phyloP scores from a whole-genome alignment of 1,284 basidiomycete species.

The Leucocoprinus gongylophorus region DNA sequence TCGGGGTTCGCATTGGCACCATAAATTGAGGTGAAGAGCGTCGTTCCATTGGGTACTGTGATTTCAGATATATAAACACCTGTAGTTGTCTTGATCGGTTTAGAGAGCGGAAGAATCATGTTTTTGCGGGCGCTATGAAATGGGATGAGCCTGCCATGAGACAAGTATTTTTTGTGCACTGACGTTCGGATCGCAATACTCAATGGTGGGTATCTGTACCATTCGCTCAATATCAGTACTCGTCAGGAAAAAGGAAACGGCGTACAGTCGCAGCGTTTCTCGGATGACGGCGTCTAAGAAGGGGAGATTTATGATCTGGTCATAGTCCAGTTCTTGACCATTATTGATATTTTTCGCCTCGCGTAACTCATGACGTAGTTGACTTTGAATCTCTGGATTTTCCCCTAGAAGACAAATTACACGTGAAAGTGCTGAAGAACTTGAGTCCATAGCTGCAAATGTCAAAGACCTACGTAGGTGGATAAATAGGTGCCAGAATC shows the following conservation, averaged over 20 bases:
- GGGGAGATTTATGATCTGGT: constrained; percentile 31
- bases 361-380: constrained; percentile 28
- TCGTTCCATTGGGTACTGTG: constrained; percentile 26
- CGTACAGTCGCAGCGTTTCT: constrained; percentile 27
- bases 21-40: constrained; percentile 30
- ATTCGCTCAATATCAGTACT: not conserved
- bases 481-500: not conserved
- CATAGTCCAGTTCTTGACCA: constrained; percentile 24
- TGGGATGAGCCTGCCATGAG: not conserved
- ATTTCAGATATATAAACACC: constrained; percentile 19
- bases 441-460: constrained; percentile 39
- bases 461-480: constrained; percentile 27
- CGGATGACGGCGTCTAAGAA: constrained; percentile 36
- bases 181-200: constrained; percentile 20
- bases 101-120: constrained; percentile 21
- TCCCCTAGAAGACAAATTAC: constrained; percentile 29
- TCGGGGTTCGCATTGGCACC: constrained; percentile 30
- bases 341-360: constrained; percentile 18
- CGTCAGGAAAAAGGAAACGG: not conserved
- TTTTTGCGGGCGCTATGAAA: constrained; percentile 19
- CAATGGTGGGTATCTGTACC: constrained; percentile 23
- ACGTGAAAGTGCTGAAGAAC: constrained; percentile 32
- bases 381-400: constrained; percentile 30
- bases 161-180: constrained; percentile 1
- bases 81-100: constrained; percentile 19